These are phyloP conservation scores for Trichophyton verrucosum DNA, from an alignment of 2,329 filamentous ascomycete genomes.

Conservation along the genomic window DNA sequence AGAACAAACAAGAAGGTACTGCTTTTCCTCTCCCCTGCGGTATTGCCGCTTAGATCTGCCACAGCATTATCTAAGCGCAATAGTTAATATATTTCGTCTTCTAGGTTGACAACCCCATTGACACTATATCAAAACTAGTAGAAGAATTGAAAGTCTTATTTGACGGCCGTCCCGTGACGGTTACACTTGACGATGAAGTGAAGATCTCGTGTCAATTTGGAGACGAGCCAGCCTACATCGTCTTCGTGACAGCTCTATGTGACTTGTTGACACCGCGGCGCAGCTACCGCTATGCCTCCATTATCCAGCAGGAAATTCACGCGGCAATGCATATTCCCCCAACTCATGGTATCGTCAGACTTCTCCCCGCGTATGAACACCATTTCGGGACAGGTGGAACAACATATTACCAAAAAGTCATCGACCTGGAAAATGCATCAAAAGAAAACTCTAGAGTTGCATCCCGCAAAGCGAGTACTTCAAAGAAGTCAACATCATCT, in stretches of 20 bases:
- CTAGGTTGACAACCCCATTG: background rate
- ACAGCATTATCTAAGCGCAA: background rate
- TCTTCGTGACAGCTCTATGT: constrained; percentile 60
- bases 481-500: background rate
- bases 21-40: background rate
- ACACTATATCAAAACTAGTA: background rate
- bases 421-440: constrained; percentile 40
- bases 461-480: constrained; percentile 27
- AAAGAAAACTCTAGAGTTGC: constrained; percentile 30
- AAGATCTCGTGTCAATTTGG: constrained; percentile 56
- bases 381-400: constrained; percentile 58
- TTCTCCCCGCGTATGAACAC: constrained; percentile 56
- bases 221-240: constrained; percentile 66
- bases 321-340: constrained; percentile 55
- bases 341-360: constrained; percentile 60
- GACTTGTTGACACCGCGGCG: constrained; percentile 57
- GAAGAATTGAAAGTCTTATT: background rate
- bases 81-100: background rate
- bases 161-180: background rate
- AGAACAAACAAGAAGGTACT: constrained; percentile 51
- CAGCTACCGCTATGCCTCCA: constrained; percentile 68
- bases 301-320: constrained; percentile 64
- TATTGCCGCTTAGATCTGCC: background rate
- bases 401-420: constrained; percentile 57
- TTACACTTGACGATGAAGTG: constrained; percentile 60